phyloP scores from a whole-genome alignment of 345 rosid genomes.

The Lumnitzera racemosa region DNA sequence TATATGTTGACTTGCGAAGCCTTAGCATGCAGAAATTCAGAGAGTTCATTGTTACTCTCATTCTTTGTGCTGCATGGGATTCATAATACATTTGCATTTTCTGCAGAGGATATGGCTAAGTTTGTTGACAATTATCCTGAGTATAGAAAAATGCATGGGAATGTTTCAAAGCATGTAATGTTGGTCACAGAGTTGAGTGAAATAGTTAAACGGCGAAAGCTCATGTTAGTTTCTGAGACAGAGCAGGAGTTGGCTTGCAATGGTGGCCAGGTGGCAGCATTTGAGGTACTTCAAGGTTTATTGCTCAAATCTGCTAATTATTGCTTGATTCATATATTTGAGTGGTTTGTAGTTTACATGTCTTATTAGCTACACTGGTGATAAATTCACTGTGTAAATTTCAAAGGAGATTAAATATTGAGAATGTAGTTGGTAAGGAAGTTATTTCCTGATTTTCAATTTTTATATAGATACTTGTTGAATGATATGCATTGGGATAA shows the following conservation, averaged over 20 bases:
- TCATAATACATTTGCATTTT: constrained; percentile 8
- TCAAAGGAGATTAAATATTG: too few relatives aligned
- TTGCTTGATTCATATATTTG: too few relatives aligned
- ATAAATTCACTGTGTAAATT: too few relatives aligned
- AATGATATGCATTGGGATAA: too few relatives aligned
- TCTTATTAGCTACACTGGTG: too few relatives aligned
- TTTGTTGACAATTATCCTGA: constrained; percentile 96
- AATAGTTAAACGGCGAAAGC: constrained; percentile 85
- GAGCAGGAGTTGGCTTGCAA: constrained; percentile 99
- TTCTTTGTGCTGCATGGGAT: neutral
- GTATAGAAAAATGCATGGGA: constrained; percentile 95
- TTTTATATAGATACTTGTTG: too few relatives aligned
- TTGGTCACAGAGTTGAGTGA: constrained; percentile 97
- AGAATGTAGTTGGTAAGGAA: too few relatives aligned
- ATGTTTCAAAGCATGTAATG: constrained; percentile 93
- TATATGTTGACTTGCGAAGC: constrained; percentile 7
- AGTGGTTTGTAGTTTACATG: too few relatives aligned
- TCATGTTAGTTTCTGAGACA: constrained; percentile 86
- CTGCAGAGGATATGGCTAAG: constrained; percentile 96
- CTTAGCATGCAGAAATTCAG: too few relatives aligned
- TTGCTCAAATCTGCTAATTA: neutral
- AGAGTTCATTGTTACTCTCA: neutral
- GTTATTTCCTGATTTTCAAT: too few relatives aligned
- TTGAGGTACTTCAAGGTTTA: constrained; percentile 51
- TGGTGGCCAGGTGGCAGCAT: constrained; percentile 96